Base-by-base conservation (phyloP, 441 rosid species). In the Raphanus hybrid region DNA sequence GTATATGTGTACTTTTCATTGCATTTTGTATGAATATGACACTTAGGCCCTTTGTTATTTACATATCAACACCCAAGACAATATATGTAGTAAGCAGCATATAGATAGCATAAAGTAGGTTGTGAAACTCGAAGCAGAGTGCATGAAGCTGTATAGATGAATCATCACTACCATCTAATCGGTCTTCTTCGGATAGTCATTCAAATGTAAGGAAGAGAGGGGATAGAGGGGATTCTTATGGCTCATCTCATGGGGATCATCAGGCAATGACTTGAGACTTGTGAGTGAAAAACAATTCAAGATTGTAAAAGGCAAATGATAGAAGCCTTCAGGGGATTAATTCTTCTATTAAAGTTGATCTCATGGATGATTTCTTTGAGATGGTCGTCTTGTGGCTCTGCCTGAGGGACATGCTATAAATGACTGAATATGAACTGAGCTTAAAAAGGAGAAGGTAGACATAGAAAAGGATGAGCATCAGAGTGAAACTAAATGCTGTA, bases 91-190 rank as follows among this genome's bases (percentile, higher is more conserved):
- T 82, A 93, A 91, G 81, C 98, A 93, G 75, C 86, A 88, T 77
- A 79, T 93, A 73, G 97, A 95, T 82, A 89, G 95, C 80, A 88
- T 90, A 65, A 41, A 45, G 52, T 11, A 87, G 81, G 83, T 89
- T 67, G 91, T 87, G 7, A 93, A 84, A 84, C 92, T 95, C 7
- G 98, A 93, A 76, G 91, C 94, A 1, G 95, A 95, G 71, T 89
- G 54, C 54, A 12, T 12, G 57, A 83, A 85, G 58, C 8, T 81
- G 73, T 68, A 86, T 59, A 76, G 79, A 76, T 87, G 81, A 1
- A 82, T 79, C 92, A 75, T 67, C 85, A 55, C 60, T 54, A 55
- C 63, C 72, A 0, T 35, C 73, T 66, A 85, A 70, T 27, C 87
- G 72, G 34, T 82, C 84, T 77, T 50, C 55, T 77, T 50, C 55